A percentile compares a stretch with the other conserved stretches of the same genome.
Conservation (phyloP, 257 asterid species). For the Nicotiana noctiflora region DNA sequence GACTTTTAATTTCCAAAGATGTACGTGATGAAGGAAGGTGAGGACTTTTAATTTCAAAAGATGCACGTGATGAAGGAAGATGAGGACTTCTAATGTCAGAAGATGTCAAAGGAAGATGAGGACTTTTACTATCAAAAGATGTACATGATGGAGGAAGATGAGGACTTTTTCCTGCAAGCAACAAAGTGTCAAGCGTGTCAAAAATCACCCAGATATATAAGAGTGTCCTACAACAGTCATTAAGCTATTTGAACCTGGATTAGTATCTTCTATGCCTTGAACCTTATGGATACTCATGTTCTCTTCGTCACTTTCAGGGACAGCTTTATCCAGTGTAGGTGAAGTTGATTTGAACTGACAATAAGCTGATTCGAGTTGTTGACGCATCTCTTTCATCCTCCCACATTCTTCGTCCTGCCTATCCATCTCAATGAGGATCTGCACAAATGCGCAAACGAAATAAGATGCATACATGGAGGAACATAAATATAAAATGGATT, state of each 20-base stretch:
- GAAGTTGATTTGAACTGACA: constrained; percentile 38
- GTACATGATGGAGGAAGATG: neutral
- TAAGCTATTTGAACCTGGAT: constrained; percentile 31
- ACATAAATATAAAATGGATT: neutral
- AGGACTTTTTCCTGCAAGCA: constrained; percentile 5
- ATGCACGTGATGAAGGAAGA: neutral
- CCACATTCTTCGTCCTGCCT: constrained; percentile 61
- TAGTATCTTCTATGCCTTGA: constrained; percentile 18
- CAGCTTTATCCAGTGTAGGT: constrained; percentile 8
- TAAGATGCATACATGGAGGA: neutral
- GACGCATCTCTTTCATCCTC: constrained; percentile 48
- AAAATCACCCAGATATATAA: neutral
- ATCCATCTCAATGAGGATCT: constrained; percentile 85
- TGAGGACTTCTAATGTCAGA: neutral
- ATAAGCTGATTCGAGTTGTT: constrained; percentile 42
- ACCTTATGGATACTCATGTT: constrained; percentile 4
- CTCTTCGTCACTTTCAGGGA: constrained; percentile 17
- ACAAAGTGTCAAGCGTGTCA: neutral
- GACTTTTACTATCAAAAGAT: neutral
- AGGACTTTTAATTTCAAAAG: neutral
- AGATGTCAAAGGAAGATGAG: neutral
- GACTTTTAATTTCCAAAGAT: neutral
- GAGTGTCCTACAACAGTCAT: neutral
- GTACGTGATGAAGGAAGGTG: neutral
- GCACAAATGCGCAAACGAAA: constrained; percentile 34